Percentiles rank a stretch among this genome's conserved stretches.
Conservation (phyloP, 1,139 yeast genomes). For the Taiozyma sp. region DNA sequence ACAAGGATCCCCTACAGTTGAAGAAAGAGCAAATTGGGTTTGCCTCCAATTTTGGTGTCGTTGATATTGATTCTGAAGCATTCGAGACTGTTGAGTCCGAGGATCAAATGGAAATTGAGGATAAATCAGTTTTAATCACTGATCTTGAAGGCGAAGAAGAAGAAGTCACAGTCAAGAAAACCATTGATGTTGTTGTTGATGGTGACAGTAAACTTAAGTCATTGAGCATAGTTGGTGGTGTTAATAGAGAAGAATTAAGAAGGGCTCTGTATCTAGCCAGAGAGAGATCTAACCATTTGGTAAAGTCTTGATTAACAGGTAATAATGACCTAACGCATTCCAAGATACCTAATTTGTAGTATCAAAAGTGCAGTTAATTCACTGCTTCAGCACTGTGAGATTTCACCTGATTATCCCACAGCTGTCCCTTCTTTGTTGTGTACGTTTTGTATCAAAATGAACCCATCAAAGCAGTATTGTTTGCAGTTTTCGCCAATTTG, state of each 20-base stretch:
- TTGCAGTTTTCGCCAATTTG: not conserved
- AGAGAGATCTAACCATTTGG: slow-evolving; percentile 33
- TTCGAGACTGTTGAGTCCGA: slow-evolving; percentile 27
- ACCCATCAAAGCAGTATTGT: not conserved
- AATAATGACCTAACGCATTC: not conserved
- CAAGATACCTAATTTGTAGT: not conserved
- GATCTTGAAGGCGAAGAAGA: slow-evolving; percentile 83
- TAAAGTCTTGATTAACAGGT: not conserved
- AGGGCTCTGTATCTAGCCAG: slow-evolving; percentile 43
- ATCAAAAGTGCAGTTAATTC: too few relatives aligned
- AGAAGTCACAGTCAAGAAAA: slow-evolving; percentile 38
- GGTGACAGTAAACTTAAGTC: slow-evolving; percentile 29
- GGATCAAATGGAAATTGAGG: slow-evolving; percentile 27
- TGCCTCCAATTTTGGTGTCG: slow-evolving; percentile 65
- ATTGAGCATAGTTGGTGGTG: slow-evolving; percentile 39
- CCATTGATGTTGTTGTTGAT: slow-evolving; percentile 28
- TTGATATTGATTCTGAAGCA: slow-evolving; percentile 36
- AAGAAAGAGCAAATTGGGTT: slow-evolving; percentile 36
- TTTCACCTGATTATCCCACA: too few relatives aligned
- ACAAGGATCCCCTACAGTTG: slow-evolving; percentile 32
- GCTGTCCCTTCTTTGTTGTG: not conserved
- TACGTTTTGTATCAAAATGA: not conserved
- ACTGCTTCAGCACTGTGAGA: too few relatives aligned
- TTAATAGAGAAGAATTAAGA: slow-evolving; percentile 42
- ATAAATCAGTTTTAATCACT: slow-evolving; percentile 44